Base-by-base conservation (phyloP, 768 basidiomycete genomes). In the Tulasnella sp. region DNA sequence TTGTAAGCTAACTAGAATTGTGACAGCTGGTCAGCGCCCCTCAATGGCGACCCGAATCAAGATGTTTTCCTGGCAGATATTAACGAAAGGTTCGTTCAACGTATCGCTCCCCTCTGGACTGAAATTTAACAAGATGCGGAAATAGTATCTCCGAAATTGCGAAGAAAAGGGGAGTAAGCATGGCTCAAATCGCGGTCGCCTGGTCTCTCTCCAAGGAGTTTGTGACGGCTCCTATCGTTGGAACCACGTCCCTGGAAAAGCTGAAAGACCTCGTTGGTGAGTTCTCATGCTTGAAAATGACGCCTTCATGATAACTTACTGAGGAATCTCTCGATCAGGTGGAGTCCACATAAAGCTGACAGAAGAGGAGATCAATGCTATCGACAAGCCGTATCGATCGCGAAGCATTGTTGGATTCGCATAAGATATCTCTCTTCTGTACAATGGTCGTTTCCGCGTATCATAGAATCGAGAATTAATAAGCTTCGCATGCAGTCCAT, bases 211-310 rank as follows among this genome's bases (percentile, higher is more conserved):
- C 71, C 1, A 72, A 72, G 38, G 2, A 39, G 22, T 38, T 72
- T 8, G 49, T 74, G 19, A 64, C 64, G 17, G 73, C 73, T 12
- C 73, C 73, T 17, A 74, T 74, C 36, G 37, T 74, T 64, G 73
- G 73, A 15, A 64, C 73, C 1, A 74, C 73, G 9, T 29, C 31
- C 29, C 7, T 37, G 36, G 54, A 74, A 14, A 74, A 74, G 34
- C 73, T 74, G 38, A 72, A 42, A 42, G 38, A 72, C 15, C 71
- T 72, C 38, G 42, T 40, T 22, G 71, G 71, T 72, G 31, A 31
- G 71, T 52, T 14, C 11, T 9, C 11, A 40, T 40, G 1, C 3
- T n/a, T n/a, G n/a, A n/a, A n/a, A n/a, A n/a, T n/a, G n/a, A n/a
- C n/a, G n/a, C n/a, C n/a, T n/a, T 40, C 40, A 40, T 40, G 12